Percentiles rank a stretch among this genome's conserved stretches.
Evolutionary conservation across 169 alveolate species (phyloP).

Genomic region (Eimeria necatrix): DNA sequence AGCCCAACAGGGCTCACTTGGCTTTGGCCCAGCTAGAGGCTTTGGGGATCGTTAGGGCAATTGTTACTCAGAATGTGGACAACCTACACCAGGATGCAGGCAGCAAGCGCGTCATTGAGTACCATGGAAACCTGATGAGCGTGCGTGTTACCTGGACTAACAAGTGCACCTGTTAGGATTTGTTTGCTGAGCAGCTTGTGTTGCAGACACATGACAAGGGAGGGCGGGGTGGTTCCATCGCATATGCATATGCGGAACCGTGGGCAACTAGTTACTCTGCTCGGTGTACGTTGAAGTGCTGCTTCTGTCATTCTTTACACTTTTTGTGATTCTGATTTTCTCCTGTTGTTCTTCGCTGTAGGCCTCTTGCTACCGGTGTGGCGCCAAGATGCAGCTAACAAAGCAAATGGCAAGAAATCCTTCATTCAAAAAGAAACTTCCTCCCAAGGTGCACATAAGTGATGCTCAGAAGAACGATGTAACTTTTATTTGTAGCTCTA

Average conservation of each 20-base stretch:
- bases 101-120: slow-evolving; percentile 69
- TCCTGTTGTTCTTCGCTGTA: neutral
- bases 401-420: slow-evolving; percentile 61
- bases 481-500: neutral
- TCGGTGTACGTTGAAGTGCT: neutral
- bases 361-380: slow-evolving; percentile 74
- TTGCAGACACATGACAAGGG: neutral
- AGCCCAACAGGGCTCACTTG: slow-evolving; percentile 68
- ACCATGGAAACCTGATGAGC: slow-evolving; percentile 78
- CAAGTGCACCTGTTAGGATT: neutral
- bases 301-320: neutral
- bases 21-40: slow-evolving; percentile 62
- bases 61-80: slow-evolving; percentile 78
- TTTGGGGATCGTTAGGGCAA: slow-evolving; percentile 21
- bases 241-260: neutral
- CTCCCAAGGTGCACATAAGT: slow-evolving; percentile 68
- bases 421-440: slow-evolving; percentile 61
- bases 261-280: neutral
- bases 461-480: neutral
- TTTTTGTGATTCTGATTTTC: neutral
- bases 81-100: slow-evolving; percentile 83
- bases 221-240: neutral
- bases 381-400: slow-evolving; percentile 47
- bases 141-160: slow-evolving; percentile 3
- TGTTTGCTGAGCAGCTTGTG: neutral